A percentile compares a stretch with the other conserved stretches of the same genome.
phyloP scores from a whole-genome alignment of 140 eudicot genomes.

The Cichorium intybus region DNA sequence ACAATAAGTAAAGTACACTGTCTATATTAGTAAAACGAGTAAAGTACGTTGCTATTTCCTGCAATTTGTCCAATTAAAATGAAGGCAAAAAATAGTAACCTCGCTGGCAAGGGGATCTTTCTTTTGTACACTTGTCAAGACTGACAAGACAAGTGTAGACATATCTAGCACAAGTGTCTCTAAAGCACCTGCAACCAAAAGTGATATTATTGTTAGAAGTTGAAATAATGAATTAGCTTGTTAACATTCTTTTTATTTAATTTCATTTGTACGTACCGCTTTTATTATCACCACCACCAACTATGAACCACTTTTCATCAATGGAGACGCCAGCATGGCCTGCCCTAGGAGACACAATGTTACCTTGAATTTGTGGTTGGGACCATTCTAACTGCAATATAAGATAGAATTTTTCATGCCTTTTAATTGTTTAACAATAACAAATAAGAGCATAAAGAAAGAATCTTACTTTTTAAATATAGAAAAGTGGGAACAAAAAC shows the following conservation, averaged over 20 bases:
- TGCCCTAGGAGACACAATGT: constrained; percentile 73
- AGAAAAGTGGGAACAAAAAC: background rate
- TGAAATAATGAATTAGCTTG: too few relatives aligned
- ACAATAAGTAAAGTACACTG: too few relatives aligned
- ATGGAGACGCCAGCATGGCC: constrained; percentile 79
- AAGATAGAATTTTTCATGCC: constrained; percentile 2
- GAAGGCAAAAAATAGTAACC: constrained; percentile 41
- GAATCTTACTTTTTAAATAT: too few relatives aligned
- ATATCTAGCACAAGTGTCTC: constrained; percentile 72
- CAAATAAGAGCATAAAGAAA: too few relatives aligned
- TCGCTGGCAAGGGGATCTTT: constrained; percentile 90
- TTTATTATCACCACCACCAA: constrained; percentile 97
- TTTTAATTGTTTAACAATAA: background rate
- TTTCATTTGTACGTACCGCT: constrained; percentile 42
- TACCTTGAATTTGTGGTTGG: constrained; percentile 82
- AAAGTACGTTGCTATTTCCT: background rate
- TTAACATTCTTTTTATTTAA: background rate
- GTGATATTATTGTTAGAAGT: constrained; percentile 10
- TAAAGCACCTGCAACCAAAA: constrained; percentile 60
- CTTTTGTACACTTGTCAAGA: constrained; percentile 56
- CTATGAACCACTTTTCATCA: constrained; percentile 78
- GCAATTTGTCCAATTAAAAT: background rate
- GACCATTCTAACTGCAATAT: constrained; percentile 88
- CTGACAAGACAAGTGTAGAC: constrained; percentile 68
- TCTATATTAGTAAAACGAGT: background rate